phyloP scores from a whole-genome alignment of 1,139 yeast genomes.

The Suhomyces panamericanus region DNA sequence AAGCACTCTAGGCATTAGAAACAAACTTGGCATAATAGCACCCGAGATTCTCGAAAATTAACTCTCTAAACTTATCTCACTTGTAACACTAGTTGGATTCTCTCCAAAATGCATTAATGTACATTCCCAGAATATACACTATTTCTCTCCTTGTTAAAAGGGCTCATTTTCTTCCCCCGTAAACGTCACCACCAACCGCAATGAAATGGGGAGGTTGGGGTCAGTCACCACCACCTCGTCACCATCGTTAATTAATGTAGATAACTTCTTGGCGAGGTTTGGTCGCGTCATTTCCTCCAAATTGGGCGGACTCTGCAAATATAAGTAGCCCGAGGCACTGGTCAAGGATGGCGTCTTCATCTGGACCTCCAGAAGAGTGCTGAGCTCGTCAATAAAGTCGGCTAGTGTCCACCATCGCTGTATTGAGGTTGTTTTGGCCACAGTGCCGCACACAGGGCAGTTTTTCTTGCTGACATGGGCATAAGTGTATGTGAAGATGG shows the following conservation, averaged over 20 bases:
- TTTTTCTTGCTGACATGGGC: slow-evolving; percentile 56
- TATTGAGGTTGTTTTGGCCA: slow-evolving; percentile 34
- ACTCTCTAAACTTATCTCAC: too few relatives aligned
- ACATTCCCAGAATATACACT: not conserved
- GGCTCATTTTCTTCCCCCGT: slow-evolving; percentile 2
- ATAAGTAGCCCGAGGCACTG: slow-evolving; percentile 43
- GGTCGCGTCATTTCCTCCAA: slow-evolving; percentile 51
- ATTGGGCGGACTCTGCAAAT: slow-evolving; percentile 52
- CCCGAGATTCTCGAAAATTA: too few relatives aligned
- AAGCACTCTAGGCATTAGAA: too few relatives aligned
- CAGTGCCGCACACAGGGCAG: slow-evolving; percentile 75
- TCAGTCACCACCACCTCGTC: slow-evolving; percentile 63
- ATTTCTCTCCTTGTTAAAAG: not conserved
- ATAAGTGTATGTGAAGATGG: slow-evolving; percentile 74
- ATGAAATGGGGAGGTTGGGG: slow-evolving; percentile 51
- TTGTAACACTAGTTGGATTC: too few relatives aligned
- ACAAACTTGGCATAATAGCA: too few relatives aligned
- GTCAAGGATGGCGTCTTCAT: slow-evolving; percentile 54
- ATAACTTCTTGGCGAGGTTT: slow-evolving; percentile 42
- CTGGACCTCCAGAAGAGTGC: slow-evolving; percentile 36
- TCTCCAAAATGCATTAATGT: too few relatives aligned
- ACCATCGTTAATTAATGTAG: slow-evolving; percentile 38
- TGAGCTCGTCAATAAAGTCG: slow-evolving; percentile 48
- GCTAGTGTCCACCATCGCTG: slow-evolving; percentile 45
- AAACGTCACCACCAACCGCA: slow-evolving; percentile 22